Evolutionary conservation across 2,329 filamentous ascomycete species (phyloP).

Genomic region (Dothistroma septosporum): DNA sequence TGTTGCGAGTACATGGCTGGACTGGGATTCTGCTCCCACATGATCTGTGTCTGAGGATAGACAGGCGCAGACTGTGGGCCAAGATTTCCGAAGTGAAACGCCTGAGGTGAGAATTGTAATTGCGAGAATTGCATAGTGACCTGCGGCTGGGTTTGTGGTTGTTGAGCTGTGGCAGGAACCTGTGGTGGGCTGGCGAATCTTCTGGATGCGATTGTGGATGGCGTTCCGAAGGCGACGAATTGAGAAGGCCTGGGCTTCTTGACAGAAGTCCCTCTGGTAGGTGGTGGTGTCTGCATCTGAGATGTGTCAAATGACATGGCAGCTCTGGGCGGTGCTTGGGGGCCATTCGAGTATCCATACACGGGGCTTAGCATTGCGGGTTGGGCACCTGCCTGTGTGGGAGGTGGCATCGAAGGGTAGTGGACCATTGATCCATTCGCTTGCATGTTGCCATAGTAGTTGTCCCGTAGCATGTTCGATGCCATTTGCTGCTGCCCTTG

Average conservation of each 20-base stretch:
- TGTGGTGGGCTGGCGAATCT: conserved; percentile 30
- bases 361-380: conserved; percentile 17
- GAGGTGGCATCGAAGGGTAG: conserved; percentile 11
- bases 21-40: conserved; percentile 33
- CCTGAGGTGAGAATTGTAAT: conserved; percentile 56
- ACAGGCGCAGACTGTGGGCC: conserved; percentile 55
- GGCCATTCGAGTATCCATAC: conserved; percentile 12
- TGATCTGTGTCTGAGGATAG: conserved; percentile 51
- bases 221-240: conserved; percentile 41
- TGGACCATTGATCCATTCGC: conserved; percentile 17
- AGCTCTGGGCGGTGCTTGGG: conserved; percentile 12
- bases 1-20: conserved; percentile 20
- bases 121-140: conserved; percentile 48
- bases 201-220: conserved; percentile 34
- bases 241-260: conserved; percentile 43
- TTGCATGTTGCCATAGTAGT: conserved; percentile 27
- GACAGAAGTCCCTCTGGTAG: conserved; percentile 53
- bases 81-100: conserved; percentile 51
- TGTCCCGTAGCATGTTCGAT: conserved; percentile 27
- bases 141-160: conserved; percentile 22
- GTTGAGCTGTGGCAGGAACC: conserved; percentile 13
- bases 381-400: conserved; percentile 10
- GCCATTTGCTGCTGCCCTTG: conserved; percentile 25
- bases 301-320: conserved; percentile 32
- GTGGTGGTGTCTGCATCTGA: conserved; percentile 56